phyloP scores from a whole-genome alignment of 345 rosid genomes.

The Citrus australasica region DNA sequence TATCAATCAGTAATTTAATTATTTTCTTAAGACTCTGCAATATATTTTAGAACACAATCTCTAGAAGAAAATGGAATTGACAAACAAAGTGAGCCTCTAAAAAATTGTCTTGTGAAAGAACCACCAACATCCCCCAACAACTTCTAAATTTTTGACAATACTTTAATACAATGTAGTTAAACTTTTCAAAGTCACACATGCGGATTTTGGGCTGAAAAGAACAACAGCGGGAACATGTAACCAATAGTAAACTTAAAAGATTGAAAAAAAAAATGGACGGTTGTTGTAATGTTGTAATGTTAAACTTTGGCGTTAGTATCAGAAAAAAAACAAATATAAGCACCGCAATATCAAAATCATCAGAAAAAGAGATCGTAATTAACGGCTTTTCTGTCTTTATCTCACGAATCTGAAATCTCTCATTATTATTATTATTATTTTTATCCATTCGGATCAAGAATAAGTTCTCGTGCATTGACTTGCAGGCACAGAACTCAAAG shows the following conservation, averaged over 20 bases:
- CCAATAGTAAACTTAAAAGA: not conserved
- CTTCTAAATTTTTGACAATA: not conserved
- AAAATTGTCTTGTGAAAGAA: no score
- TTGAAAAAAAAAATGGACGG: not conserved
- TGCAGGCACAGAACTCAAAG: conserved; percentile 8
- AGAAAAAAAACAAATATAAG: no score
- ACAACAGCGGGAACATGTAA: not conserved
- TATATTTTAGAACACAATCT: no score
- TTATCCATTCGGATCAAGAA: conserved; percentile 26
- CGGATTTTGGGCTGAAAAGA: not conserved
- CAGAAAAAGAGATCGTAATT: conserved; percentile 40
- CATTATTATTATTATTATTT: no score
- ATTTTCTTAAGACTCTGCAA: fast-evolving
- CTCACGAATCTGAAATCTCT: not conserved
- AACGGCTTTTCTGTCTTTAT: conserved; percentile 45
- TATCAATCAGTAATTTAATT: no score
- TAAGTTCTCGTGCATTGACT: conserved; percentile 65
- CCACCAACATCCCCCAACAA: not conserved
- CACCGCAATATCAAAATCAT: not conserved
- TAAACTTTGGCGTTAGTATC: not conserved
- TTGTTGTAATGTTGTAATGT: not conserved
- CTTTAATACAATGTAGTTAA: not conserved
- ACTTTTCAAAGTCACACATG: conserved; percentile 6
- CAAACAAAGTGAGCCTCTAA: no score
- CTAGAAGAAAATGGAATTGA: no score